These are phyloP conservation scores for Sequoia sempervirens DNA, from an alignment of 75 land plant genomes.

Conservation along the genomic window DNA sequence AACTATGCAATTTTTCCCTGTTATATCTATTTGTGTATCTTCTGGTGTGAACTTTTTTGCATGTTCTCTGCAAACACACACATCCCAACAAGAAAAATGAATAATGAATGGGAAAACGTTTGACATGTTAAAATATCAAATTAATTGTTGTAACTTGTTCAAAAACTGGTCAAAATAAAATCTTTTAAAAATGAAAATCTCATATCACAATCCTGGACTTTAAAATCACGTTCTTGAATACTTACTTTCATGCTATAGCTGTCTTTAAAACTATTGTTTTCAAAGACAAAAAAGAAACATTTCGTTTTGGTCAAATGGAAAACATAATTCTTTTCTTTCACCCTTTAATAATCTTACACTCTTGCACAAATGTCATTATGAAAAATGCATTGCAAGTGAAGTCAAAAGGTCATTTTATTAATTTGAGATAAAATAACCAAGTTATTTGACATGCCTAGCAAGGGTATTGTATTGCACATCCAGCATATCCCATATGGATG, in stretches of 20 bases:
- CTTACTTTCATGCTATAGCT: neutral
- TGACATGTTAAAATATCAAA: neutral
- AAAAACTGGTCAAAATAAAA: neutral
- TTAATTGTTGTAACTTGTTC: neutral
- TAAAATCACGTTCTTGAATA: neutral
- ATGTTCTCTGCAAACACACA: constrained; percentile 53
- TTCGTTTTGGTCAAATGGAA: no score
- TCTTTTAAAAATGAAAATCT: neutral
- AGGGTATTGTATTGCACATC: neutral
- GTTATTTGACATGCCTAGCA: neutral
- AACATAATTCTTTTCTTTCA: no score
- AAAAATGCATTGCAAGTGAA: neutral
- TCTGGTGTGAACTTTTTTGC: constrained; percentile 66
- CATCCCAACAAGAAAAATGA: neutral
- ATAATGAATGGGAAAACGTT: neutral
- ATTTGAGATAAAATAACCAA: neutral
- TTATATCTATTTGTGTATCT: constrained; percentile 61
- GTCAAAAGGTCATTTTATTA: neutral
- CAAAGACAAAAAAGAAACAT: neutral
- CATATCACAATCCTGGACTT: neutral
- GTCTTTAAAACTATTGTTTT: neutral
- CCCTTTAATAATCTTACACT: neutral
- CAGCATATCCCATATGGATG: neutral
- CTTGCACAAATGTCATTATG: neutral
- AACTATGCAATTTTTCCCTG: constrained; percentile 86